Evolutionary conservation across 139 green algal genomes (phyloP).

Genomic region (Chlorella ohadii): DNA sequence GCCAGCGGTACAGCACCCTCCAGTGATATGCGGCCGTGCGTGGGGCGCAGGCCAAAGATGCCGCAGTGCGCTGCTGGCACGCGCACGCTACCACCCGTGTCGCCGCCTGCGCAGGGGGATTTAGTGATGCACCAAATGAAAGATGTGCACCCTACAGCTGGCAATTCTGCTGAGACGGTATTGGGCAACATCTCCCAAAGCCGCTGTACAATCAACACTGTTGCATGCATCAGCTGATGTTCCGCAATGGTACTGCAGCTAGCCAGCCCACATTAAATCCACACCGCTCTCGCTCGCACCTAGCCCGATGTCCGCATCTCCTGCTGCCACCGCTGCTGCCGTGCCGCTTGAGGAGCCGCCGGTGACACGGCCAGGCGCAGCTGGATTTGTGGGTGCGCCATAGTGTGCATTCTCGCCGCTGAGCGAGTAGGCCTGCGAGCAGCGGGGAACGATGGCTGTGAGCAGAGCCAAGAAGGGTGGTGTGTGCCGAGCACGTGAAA

Average conservation of each 20-base stretch:
- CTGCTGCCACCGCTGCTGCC: constrained; percentile 82
- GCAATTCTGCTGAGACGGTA: too few relatives aligned
- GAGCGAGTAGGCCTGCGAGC: background rate
- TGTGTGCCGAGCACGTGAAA: too few relatives aligned
- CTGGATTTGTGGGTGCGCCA: constrained; percentile 88
- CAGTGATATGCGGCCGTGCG: constrained; percentile 78
- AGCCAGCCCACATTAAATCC: too few relatives aligned
- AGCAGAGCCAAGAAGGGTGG: too few relatives aligned
- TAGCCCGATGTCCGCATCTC: constrained; percentile 77
- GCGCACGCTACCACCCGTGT: constrained; percentile 91
- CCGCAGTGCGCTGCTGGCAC: constrained; percentile 91
- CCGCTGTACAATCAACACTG: too few relatives aligned
- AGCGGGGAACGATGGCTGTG: background rate
- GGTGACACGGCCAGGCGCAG: constrained; percentile 79
- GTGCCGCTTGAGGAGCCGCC: constrained; percentile 94
- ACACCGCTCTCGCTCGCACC: constrained; percentile 41
- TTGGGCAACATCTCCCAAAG: too few relatives aligned
- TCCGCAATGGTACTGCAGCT: too few relatives aligned
- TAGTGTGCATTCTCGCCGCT: constrained; percentile 81
- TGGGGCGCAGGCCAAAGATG: constrained; percentile 87
- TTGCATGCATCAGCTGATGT: too few relatives aligned
- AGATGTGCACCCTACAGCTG: too few relatives aligned
- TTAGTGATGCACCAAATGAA: too few relatives aligned
- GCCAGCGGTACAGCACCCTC: constrained; percentile 74
- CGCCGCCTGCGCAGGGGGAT: constrained; percentile 52